Evolutionary conservation across 495 filamentous ascomycete species (phyloP), one percentile per base, ranked within the genome.

Genomic region (Neurospora africana): DNA sequence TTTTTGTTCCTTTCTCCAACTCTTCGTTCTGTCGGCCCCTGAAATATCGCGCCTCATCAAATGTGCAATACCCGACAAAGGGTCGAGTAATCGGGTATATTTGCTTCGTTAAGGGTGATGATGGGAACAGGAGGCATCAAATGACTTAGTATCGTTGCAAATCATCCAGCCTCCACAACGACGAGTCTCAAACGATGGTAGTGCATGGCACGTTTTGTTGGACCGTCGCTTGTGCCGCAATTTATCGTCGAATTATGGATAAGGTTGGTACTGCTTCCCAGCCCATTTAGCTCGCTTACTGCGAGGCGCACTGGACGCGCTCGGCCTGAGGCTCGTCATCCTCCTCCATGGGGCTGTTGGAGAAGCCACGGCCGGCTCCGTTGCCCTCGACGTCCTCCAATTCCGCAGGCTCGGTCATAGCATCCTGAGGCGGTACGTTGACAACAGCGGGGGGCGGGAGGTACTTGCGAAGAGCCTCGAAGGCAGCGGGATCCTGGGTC

Each of bases 281-380:
- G 53, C 53, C 23, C 33, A 35, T 37, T 30, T 11, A 17, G 33
- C 35, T 38, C n/a, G 53, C 75, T 91, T 97, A 99, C 88, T 98
- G 95, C 8, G 93, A 95, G 74, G 95, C 96, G 81, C 95, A 99
- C 86, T 98, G 95, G 76, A 99, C 94, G 47, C 96, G 87, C 85
- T 99, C 95, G 53, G 88, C 93, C 74, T 93, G 93, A 53, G 86
- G 86, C 75, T 93, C 93, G 69, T 92, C 72, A 19, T 92, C 91
- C 30, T 97, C 94, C 65, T 95, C 93, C 86, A 89, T 90, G 11
- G 76, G 84, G 19, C 70, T 73, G 68, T 78, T 78, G 69, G 89
- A 91, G 74, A 92, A 89, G 53, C 93, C 93, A 73, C 92, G 88
- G 75, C 93, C 89, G 74, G 90, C 84, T 75, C 85, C 89, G 71